These are phyloP conservation scores for Oropetium thomaeum DNA, from an alignment of 176 grass and related monocot species.

Conservation along the genomic window DNA sequence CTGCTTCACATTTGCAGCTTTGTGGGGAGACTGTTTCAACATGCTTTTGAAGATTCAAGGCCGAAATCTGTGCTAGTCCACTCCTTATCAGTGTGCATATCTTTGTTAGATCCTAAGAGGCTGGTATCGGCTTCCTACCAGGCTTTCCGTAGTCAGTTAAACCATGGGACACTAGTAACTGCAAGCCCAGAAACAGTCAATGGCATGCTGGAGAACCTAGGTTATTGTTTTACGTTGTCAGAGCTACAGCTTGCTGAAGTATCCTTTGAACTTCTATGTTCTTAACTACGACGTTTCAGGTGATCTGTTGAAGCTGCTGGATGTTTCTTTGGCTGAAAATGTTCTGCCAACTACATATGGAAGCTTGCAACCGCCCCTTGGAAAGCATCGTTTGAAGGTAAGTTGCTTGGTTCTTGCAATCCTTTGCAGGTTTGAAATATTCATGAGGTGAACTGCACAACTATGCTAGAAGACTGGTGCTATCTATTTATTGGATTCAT, in stretches of 20 bases:
- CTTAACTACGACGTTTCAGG: constrained; percentile 42
- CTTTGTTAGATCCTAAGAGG: constrained; percentile 90
- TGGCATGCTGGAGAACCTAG: constrained; percentile 85
- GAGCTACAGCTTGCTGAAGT: background rate
- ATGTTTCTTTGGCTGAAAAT: constrained; percentile 66
- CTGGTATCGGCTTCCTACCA: constrained; percentile 84
- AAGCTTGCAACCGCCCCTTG: constrained; percentile 69
- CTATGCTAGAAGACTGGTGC: background rate
- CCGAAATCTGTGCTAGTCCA: constrained; percentile 93
- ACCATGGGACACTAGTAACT: constrained; percentile 74
- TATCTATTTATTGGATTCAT: constrained; percentile 2
- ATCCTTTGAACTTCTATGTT: constrained; percentile 11
- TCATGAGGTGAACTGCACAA: background rate
- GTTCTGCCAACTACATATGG: constrained; percentile 76
- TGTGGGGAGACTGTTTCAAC: constrained; percentile 80
- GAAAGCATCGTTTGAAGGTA: constrained; percentile 92
- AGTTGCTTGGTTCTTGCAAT: constrained; percentile 14
- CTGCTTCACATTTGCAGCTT: constrained; percentile 59
- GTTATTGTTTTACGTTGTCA: constrained; percentile 40
- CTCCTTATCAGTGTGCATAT: constrained; percentile 91
- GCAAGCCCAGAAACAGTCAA: constrained; percentile 89
- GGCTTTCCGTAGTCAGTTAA: constrained; percentile 70
- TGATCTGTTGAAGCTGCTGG: constrained; percentile 77
- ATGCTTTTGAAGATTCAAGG: constrained; percentile 78
- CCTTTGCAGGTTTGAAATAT: constrained; percentile 16